phyloP scores from a whole-genome alignment of 2,329 filamentous ascomycete genomes.

The Curvularia lunata region DNA sequence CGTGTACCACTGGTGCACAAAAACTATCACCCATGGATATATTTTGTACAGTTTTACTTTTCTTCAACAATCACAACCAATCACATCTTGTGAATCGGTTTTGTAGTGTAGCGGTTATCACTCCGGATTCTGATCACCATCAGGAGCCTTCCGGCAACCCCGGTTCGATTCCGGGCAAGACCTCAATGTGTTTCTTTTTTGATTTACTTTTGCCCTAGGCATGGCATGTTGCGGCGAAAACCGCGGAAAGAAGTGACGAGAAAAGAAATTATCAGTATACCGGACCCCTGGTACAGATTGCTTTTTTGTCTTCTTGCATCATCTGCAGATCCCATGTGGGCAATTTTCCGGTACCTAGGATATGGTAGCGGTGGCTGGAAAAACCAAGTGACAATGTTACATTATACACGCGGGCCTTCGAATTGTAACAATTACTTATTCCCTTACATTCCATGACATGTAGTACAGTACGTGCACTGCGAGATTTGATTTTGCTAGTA shows the following conservation, averaged over 20 bases:
- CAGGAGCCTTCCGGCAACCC: conserved; percentile 14
- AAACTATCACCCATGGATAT: too few species aligned
- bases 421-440: background rate
- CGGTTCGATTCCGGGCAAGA: conserved; percentile 20
- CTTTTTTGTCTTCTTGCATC: background rate
- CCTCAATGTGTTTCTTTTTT: conserved; percentile 8
- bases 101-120: conserved; percentile 22
- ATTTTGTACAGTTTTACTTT: background rate
- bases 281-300: background rate
- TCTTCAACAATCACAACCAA: conserved; percentile 7
- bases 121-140: conserved; percentile 17
- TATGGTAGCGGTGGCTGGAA: background rate
- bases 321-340: background rate
- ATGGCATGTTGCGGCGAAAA: background rate
- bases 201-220: background rate
- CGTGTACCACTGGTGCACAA: too few species aligned
- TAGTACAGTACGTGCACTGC: background rate
- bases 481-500: too few species aligned
- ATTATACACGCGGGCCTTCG: background rate
- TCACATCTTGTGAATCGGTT: conserved; percentile 12
- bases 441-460: background rate
- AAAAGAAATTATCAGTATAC: background rate
- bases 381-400: background rate
- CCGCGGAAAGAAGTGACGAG: background rate
- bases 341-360: background rate